phyloP scores from a whole-genome alignment of 2,329 filamentous ascomycete genomes.

The Trichophaea hybrida region DNA sequence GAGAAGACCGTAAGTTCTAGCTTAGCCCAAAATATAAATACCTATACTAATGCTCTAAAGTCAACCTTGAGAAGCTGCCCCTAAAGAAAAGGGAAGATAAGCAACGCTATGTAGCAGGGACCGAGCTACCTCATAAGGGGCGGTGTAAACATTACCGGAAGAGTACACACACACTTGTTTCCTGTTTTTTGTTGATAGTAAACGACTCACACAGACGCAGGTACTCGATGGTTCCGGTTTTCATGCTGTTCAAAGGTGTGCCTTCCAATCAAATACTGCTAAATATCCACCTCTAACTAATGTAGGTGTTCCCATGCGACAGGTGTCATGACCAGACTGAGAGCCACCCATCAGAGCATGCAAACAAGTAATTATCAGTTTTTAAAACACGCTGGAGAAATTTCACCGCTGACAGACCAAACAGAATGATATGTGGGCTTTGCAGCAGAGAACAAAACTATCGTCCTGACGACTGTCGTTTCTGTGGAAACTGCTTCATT shows the following conservation, averaged over 20 bases:
- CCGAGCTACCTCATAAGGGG: slow-evolving; percentile 22
- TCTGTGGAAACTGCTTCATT: slow-evolving; percentile 57
- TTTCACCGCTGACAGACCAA: too few relatives aligned
- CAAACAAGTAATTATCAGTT: slow-evolving; percentile 32
- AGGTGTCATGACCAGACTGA: slow-evolving; percentile 63
- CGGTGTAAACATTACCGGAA: slow-evolving; percentile 43
- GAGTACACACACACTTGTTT: slow-evolving; percentile 3
- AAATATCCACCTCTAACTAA: slow-evolving; percentile 8
- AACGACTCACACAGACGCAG: slow-evolving; percentile 3
- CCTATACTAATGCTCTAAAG: background rate
- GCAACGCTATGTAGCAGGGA: slow-evolving; percentile 19
- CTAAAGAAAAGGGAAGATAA: slow-evolving; percentile 3
- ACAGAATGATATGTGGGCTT: slow-evolving; percentile 55
- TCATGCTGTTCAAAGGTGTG: slow-evolving; percentile 38
- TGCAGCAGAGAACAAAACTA: slow-evolving; percentile 71
- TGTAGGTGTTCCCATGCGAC: slow-evolving; percentile 46
- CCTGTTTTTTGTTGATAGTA: slow-evolving; percentile 2
- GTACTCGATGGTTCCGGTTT: slow-evolving; percentile 48
- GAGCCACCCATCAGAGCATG: slow-evolving; percentile 60
- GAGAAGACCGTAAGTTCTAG: slow-evolving; percentile 34
- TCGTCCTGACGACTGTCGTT: slow-evolving; percentile 56
- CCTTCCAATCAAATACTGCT: background rate
- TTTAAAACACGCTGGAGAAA: too few relatives aligned
- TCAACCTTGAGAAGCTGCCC: background rate
- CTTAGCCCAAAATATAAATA: background rate